Conservation (phyloP, 176 grass and related monocot species). For the Oryza glumipatula region DNA sequence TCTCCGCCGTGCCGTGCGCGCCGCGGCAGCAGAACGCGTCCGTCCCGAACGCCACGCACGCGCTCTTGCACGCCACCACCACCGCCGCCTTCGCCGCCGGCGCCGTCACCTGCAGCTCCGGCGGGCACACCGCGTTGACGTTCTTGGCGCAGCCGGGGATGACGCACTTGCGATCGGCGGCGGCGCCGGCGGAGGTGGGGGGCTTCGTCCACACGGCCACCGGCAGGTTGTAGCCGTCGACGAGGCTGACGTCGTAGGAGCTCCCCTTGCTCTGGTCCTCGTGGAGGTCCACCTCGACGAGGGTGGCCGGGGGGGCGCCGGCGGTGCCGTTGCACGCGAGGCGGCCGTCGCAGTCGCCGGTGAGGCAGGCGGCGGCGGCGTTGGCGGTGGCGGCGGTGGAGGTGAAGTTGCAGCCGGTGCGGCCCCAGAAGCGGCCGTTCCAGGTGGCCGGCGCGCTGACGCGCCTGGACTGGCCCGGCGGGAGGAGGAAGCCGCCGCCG, state of each 20-base stretch:
- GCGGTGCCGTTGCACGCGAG: conserved; percentile 84
- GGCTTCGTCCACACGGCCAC: conserved; percentile 56
- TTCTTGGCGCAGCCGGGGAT: conserved; percentile 63
- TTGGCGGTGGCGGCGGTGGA: not conserved
- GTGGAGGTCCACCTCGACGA: conserved; percentile 67
- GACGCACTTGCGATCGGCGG: conserved; percentile 32
- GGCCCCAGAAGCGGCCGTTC: conserved; percentile 86
- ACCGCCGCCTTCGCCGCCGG: not conserved
- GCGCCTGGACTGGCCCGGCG: conserved; percentile 46
- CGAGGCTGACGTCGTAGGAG: conserved; percentile 84
- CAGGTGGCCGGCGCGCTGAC: conserved; percentile 64
- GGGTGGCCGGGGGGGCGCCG: conserved; percentile 68
- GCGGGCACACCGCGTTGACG: conserved; percentile 74
- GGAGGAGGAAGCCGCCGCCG: conserved; percentile 74
- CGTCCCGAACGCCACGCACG: conserved; percentile 74
- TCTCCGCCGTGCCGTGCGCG: conserved; percentile 62
- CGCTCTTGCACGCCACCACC: conserved; percentile 86
- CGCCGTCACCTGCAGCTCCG: conserved; percentile 57
- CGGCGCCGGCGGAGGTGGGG: not conserved
- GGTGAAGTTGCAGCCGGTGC: conserved; percentile 72
- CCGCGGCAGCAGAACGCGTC: conserved; percentile 86
- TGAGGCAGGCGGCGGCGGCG: conserved; percentile 41
- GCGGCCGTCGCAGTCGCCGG: conserved; percentile 70
- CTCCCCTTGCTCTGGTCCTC: conserved; percentile 59
- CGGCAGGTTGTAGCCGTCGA: conserved; percentile 93